These are phyloP conservation scores for Curvularia eragrostidis DNA, from an alignment of 2,329 filamentous ascomycete genomes.

Conservation along the genomic window DNA sequence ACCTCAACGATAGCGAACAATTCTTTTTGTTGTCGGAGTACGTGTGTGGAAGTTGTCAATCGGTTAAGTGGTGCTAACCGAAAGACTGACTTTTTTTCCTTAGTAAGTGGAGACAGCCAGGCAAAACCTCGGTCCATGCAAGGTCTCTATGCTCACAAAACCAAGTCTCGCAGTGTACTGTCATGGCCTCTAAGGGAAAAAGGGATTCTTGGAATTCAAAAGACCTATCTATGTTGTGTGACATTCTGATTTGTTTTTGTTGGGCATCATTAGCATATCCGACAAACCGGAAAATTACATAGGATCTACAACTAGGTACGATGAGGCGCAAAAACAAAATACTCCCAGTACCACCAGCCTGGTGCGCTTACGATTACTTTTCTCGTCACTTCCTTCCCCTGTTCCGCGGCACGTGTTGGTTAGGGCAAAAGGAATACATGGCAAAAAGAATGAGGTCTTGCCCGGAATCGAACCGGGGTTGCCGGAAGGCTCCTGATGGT, in stretches of 20 bases:
- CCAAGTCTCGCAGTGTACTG: neutral
- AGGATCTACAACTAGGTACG: neutral
- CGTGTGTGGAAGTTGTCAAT: neutral
- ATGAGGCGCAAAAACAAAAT: neutral
- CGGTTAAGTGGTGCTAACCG: neutral
- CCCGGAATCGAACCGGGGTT: conserved; percentile 20
- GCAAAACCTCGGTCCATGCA: neutral
- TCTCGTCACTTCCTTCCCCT: neutral
- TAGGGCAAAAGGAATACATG: neutral
- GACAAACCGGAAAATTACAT: neutral
- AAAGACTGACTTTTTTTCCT: neutral
- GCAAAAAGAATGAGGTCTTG: conserved; percentile 16
- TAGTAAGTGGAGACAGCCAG: neutral
- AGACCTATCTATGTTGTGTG: neutral
- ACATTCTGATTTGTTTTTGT: neutral
- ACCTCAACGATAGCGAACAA: neutral
- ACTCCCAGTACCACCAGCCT: neutral
- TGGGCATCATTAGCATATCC: neutral
- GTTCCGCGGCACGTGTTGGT: neutral
- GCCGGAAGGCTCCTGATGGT: conserved; percentile 7
- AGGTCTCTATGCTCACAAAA: neutral
- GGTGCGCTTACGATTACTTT: neutral
- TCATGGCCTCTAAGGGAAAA: neutral
- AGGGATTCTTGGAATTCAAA: neutral
- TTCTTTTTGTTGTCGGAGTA: neutral